These are phyloP conservation scores for Petunia hybrid DNA, from an alignment of 305 asterid genomes.

Conservation along the genomic window DNA sequence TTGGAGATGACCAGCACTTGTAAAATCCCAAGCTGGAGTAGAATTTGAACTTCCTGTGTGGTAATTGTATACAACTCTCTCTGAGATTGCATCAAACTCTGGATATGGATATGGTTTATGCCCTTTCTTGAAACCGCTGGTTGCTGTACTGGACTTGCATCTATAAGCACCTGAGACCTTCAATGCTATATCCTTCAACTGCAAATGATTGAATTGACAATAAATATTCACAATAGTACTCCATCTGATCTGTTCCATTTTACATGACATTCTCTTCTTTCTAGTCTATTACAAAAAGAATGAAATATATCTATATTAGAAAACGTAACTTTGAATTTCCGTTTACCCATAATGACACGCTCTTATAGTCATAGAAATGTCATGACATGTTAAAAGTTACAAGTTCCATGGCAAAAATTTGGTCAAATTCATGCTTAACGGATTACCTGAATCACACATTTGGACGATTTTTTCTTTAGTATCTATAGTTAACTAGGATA, in stretches of 20 bases:
- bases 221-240: not conserved
- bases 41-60: slow-evolving; percentile 83
- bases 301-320: too few species aligned
- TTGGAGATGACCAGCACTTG: slow-evolving; percentile 49
- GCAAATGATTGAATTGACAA: slow-evolving; percentile 27
- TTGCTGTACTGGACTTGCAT: slow-evolving; percentile 61
- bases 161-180: slow-evolving; percentile 81
- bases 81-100: slow-evolving; percentile 70
- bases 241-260: too few species aligned
- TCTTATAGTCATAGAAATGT: too few species aligned
- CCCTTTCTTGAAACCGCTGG: slow-evolving; percentile 63
- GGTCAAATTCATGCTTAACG: not conserved
- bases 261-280: too few species aligned
- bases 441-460: too few species aligned
- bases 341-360: too few species aligned
- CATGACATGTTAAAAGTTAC: too few species aligned
- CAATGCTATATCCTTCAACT: slow-evolving; percentile 92
- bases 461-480: too few species aligned
- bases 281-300: too few species aligned
- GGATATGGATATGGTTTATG: slow-evolving; percentile 57
- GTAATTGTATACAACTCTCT: slow-evolving; percentile 63
- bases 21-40: slow-evolving; percentile 91
- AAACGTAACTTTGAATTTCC: too few species aligned
- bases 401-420: not conserved
- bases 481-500: too few species aligned